phyloP scores from a whole-genome alignment of 2,329 filamentous ascomycete species.

The Neurospora sp. region DNA sequence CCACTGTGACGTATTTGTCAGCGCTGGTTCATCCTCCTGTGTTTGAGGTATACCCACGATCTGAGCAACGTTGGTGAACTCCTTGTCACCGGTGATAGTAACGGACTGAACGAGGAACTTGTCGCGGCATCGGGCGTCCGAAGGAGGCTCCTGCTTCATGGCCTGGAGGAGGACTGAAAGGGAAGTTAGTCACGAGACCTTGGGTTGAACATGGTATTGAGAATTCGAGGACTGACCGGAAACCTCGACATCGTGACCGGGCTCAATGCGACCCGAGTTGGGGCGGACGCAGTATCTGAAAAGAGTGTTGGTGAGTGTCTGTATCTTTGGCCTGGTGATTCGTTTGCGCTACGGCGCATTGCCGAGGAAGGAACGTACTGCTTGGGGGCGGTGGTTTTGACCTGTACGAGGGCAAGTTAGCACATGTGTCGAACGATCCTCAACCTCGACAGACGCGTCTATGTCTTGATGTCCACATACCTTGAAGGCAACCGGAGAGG shows the following conservation, averaged over 20 bases:
- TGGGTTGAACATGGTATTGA: neutral
- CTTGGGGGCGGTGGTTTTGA: slow-evolving; percentile 98
- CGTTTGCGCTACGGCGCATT: slow-evolving; percentile 2
- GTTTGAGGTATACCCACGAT: slow-evolving; percentile 50
- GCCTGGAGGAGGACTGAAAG: slow-evolving; percentile 79
- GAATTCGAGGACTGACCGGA: slow-evolving; percentile 53
- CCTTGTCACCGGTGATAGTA: slow-evolving; percentile 70
- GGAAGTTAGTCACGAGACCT: slow-evolving; percentile 16
- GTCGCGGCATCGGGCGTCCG: slow-evolving; percentile 85
- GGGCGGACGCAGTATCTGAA: slow-evolving; percentile 91
- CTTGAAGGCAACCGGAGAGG: slow-evolving; percentile 59
- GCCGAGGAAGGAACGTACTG: slow-evolving; percentile 54
- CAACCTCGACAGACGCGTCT: neutral
- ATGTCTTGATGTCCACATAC: slow-evolving; percentile 28
- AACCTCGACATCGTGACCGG: slow-evolving; percentile 82
- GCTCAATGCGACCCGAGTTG: slow-evolving; percentile 92
- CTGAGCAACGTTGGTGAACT: slow-evolving; percentile 67
- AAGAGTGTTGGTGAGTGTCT: slow-evolving; percentile 14
- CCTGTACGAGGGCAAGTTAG: slow-evolving; percentile 42
- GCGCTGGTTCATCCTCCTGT: slow-evolving; percentile 9
- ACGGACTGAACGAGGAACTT: slow-evolving; percentile 97
- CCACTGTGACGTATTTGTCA: slow-evolving; percentile 48
- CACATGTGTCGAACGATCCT: neutral
- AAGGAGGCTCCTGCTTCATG: slow-evolving; percentile 88
- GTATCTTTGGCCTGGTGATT: slow-evolving; percentile 10